Evolutionary conservation across 2,329 filamentous ascomycete species (phyloP), one percentile per base, ranked within the genome.

Genomic region (Fusarium denticulatum): DNA sequence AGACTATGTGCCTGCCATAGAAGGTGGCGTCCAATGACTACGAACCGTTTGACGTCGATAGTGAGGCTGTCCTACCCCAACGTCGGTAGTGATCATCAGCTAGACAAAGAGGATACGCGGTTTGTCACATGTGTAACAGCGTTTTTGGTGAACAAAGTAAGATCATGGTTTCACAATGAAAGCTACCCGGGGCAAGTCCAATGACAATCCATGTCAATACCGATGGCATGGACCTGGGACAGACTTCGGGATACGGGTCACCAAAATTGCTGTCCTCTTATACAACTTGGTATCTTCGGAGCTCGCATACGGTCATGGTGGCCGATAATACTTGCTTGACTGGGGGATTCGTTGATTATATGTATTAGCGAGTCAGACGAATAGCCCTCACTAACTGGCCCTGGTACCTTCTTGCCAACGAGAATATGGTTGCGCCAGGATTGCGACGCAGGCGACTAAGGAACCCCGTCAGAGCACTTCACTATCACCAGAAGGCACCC

Each of bases 141-240:
- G 62, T 71, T 69, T 64, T 47, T 61, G 64, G 45, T 57, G 67
- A 37, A 53, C 42, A 64, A 70, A 49, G 32, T 30, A 68, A 56
- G 60, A 50, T 60, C 40, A 56, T 67, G 45, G 67, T 66, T 58
- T 64, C 61, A 72, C 50, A 69, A 60, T 66, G 62, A 66, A 52
- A 55, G 58, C 39, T 50, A 46, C 39, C 56, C 34, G 56, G 46
- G 64, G 60, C 50, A 69, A 69, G 50, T 60, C 69, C 68, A 68
- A 68, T 71, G 57, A 60, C 49, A 70, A 69, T 65, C 67, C 64
- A 70, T 72, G 57, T 56, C 67, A 74, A 62, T 78, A 78, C 77
- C 77, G 77, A 78, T 71, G 77, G 78, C 77, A 76, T 78, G 77
- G 77, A 77, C 77, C 71, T 76, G 77, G 77, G 72, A 78, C 71